Base-by-base conservation (phyloP, 2,329 filamentous ascomycete genomes). In the Aspergillus sp. region DNA sequence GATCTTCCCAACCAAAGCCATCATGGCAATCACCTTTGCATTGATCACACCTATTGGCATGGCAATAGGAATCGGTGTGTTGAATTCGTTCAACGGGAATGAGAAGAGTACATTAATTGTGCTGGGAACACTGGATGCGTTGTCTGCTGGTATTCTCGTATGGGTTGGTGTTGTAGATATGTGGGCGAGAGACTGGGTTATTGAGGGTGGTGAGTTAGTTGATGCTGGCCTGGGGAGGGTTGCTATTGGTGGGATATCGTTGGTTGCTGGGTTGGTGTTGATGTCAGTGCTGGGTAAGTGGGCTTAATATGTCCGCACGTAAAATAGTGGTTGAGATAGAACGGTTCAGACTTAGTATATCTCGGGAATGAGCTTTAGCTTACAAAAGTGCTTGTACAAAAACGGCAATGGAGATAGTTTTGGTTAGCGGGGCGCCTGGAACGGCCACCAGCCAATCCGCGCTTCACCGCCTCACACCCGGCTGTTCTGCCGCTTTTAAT, bases 151-250 rank as follows among this genome's bases (percentile, higher is more conserved):
- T 23, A 87, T 91, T 41, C 73, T 90, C 27, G 71, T 86, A n/a
- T 90, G 86, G 85, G 85, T 90, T 2, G 84, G 85, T 2, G 68
- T 90, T 1, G 85, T 90, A 0, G 86, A 90, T 69, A 89, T 90
- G 85, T 84, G 83, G 80, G 84, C 84, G 2, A 73, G 78, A 37
- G 86, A 90, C 61, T 90, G 86, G 86, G 77, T 85, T 57, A 69
- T 81, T 58, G 72, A 72, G 1, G 78, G 77, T 15, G 72, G 72
- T 2, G 80, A 85, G 59, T 65, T 86, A 63, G 64, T 76, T 13
- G 67, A 78, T 25, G 76, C 82, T 0, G 64, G 75, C 0, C 33
- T 74, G 1, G 23, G 72, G 0, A 76, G 74, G 48, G 81, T 80
- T 0, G 32, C 62, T 1, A 63, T 78, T 7, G 83, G 76, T 0